Evolutionary conservation across 108 stramenopile species (phyloP).

Genomic region (Nitzschia palea): DNA sequence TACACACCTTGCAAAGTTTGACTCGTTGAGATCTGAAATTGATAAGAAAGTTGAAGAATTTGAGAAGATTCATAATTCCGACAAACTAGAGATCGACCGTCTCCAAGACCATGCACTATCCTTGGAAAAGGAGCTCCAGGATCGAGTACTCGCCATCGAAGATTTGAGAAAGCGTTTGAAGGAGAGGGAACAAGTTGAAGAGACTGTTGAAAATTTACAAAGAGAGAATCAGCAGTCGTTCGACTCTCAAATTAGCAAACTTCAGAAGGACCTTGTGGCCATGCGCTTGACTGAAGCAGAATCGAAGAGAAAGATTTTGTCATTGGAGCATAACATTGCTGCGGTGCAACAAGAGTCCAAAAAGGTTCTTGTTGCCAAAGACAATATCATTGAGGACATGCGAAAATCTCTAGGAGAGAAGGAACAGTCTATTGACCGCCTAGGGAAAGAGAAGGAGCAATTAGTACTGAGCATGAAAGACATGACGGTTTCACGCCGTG

Average conservation of each 20-base stretch:
- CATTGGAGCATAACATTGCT: slow-evolving; percentile 25
- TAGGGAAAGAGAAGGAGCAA: slow-evolving; percentile 40
- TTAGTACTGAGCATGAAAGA: slow-evolving; percentile 40
- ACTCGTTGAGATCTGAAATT: slow-evolving; percentile 3
- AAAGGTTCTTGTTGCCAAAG: slow-evolving; percentile 9
- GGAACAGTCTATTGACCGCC: slow-evolving; percentile 16
- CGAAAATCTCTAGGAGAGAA: slow-evolving; percentile 12
- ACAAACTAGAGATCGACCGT: slow-evolving; percentile 13
- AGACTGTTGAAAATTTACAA: slow-evolving; percentile 11
- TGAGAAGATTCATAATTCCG: slow-evolving; percentile 9
- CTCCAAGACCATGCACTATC: slow-evolving; percentile 23
- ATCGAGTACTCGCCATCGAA: neutral
- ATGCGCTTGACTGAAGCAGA: slow-evolving; percentile 20
- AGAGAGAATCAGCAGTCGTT: slow-evolving; percentile 23
- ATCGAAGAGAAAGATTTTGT: slow-evolving; percentile 15
- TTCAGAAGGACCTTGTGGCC: slow-evolving; percentile 24
- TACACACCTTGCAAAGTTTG: slow-evolving; percentile 9
- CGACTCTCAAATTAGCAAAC: slow-evolving; percentile 25
- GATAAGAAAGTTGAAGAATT: slow-evolving; percentile 16
- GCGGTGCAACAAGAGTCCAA: slow-evolving; percentile 17
- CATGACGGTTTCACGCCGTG: slow-evolving; percentile 25
- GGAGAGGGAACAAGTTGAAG: slow-evolving; percentile 13
- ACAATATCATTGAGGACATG: slow-evolving; percentile 13
- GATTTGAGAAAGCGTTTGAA: slow-evolving; percentile 2
- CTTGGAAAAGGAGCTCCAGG: slow-evolving; percentile 13